Conservation (phyloP, 352 stramenopile genomes). For the Phytophthora brassicae region DNA sequence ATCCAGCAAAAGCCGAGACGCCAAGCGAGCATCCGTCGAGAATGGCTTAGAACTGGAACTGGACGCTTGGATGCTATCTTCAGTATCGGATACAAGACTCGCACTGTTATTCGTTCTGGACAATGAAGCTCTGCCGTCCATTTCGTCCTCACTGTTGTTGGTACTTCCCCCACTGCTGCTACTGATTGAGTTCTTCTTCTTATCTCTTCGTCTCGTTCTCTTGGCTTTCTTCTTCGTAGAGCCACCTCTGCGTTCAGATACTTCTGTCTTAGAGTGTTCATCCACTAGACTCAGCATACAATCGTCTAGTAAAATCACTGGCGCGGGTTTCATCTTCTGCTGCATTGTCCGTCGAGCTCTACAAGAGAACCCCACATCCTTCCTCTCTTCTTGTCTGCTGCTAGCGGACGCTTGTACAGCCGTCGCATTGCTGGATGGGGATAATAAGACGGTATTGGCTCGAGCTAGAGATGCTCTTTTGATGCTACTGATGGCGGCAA, state of each 20-base stretch:
- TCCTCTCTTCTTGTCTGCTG: slow-evolving; percentile 14
- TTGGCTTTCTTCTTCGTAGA: slow-evolving; percentile 27
- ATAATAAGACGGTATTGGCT: slow-evolving; percentile 27
- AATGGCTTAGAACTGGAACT: not conserved
- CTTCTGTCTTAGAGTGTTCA: not conserved
- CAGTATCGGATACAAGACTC: slow-evolving; percentile 15
- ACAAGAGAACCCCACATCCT: not conserved
- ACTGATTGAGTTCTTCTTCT: slow-evolving; percentile 15
- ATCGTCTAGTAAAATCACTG: slow-evolving; percentile 38
- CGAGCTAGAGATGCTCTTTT: slow-evolving; percentile 7
- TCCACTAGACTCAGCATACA: slow-evolving; percentile 18
- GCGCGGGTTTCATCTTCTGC: slow-evolving; percentile 13
- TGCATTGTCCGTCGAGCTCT: not conserved
- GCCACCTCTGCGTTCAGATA: not conserved
- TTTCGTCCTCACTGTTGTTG: slow-evolving; percentile 33
- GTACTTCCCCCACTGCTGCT: slow-evolving; percentile 13
- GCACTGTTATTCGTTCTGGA: slow-evolving; percentile 8
- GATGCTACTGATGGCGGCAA: not conserved
- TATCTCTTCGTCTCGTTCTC: slow-evolving; percentile 17
- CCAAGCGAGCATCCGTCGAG: not conserved
- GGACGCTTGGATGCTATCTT: slow-evolving; percentile 3
- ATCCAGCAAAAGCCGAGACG: slow-evolving; percentile 51
- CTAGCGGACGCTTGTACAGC: slow-evolving; percentile 9
- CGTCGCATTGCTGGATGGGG: slow-evolving; percentile 26
- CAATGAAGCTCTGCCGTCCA: slow-evolving; percentile 1